Evolutionary conservation across 2,329 filamentous ascomycete species (phyloP), one percentile per base, ranked within the genome.

Genomic region (Ilyonectria robusta): DNA sequence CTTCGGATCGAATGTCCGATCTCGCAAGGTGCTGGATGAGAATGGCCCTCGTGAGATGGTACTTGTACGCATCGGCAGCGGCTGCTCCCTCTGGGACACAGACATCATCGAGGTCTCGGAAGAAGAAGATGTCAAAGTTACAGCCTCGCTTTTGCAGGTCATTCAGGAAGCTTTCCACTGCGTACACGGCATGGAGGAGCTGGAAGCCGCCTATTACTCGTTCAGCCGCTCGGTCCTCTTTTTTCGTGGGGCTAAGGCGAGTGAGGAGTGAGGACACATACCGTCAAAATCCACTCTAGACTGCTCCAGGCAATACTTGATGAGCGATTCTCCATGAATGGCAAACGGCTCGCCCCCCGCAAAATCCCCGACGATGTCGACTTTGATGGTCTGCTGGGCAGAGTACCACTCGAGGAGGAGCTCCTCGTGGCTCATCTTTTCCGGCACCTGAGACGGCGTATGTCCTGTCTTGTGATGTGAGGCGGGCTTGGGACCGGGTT

Each of bases 291-390:
- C 90, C 46, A 94, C 86, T 23, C 86, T 83, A 11, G 85, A 81
- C 70, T 91, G 85, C n/a, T 82, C 80, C 54, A 94, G 87, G 72
- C 87, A 91, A 65, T 92, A 81, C 7, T 89, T 81, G 11, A 94
- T 81, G n/a, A 94, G 78, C 0, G 91, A 91, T 73, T 95, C 92
- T 33, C 92, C 92, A 70, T 94, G 91, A 33, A 94, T 86, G 23
- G 92, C 82, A 76, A 94, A 94, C 11, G 91, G 84, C 75, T 94
- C 92, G 66, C 88, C 89, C 23, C 93, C 92, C 4, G 91, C 91
- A 79, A 93, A 94, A 76, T 94, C 93, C 46, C 92, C 91, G 4
- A 94, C 88, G 2, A 94, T 85, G 71, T 93, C 91, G 31, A 93
- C 84, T 10, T 62, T 70, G 48, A 67, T 59, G 6, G 61, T 62